Percentiles rank a stretch among this genome's conserved stretches.
These are phyloP conservation scores for Starmerella gropengiesseri DNA, from an alignment of 805 yeast genomes.

Conservation along the genomic window DNA sequence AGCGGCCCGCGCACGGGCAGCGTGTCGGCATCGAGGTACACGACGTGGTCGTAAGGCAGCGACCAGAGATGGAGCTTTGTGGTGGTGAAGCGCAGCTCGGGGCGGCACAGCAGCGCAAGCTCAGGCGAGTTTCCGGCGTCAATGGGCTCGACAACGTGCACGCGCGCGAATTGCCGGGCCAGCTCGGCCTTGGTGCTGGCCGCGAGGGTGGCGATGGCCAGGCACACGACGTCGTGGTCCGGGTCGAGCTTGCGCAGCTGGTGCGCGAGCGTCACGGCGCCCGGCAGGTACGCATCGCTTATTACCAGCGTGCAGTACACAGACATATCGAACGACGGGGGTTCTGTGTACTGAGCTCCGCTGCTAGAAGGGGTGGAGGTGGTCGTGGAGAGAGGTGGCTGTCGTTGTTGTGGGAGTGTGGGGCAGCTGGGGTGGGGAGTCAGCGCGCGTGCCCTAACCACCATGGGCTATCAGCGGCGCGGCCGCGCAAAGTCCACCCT, in stretches of 20 bases:
- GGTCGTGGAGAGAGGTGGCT: too few relatives aligned
- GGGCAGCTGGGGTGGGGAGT: too few relatives aligned
- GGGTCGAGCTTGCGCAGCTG: constrained; percentile 27
- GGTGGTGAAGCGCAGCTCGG: constrained; percentile 38
- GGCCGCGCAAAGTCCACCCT: too few relatives aligned
- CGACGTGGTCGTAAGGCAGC: constrained; percentile 34
- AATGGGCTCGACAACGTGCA: constrained; percentile 27
- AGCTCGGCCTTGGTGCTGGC: constrained; percentile 18
- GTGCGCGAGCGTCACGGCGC: constrained; percentile 42
- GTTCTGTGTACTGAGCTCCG: too few relatives aligned
- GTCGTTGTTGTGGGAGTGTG: too few relatives aligned
- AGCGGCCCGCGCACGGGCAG: constrained; percentile 33
- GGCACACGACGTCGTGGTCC: constrained; percentile 23
- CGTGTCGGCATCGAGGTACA: constrained; percentile 47
- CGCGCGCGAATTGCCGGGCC: constrained; percentile 22
- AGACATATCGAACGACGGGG: too few relatives aligned
- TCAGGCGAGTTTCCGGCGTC: constrained; percentile 23
- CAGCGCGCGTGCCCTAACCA: too few relatives aligned
- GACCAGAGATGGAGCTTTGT: constrained; percentile 51
- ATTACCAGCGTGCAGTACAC: constrained; percentile 40
- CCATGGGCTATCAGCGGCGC: too few relatives aligned
- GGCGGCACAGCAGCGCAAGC: constrained; percentile 34
- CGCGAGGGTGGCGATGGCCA: constrained; percentile 26
- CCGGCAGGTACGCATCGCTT: constrained; percentile 36
- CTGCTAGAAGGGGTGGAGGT: too few relatives aligned